These are phyloP conservation scores for Nemania serpens DNA, from an alignment of 2,329 filamentous ascomycete species.

Conservation along the genomic window DNA sequence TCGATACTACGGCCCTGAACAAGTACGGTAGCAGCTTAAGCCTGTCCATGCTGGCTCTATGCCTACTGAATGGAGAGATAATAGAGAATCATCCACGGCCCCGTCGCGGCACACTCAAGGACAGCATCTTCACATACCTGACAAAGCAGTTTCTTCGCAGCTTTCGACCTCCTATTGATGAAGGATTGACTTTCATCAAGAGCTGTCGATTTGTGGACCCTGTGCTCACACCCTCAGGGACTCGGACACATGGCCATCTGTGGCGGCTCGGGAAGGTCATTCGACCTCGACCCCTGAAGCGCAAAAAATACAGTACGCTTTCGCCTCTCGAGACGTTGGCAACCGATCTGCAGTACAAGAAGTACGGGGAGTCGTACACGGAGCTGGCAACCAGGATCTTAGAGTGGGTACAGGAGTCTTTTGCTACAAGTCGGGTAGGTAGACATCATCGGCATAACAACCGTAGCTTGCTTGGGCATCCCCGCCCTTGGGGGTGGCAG, in stretches of 20 bases:
- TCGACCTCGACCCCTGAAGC: slow-evolving; percentile 31
- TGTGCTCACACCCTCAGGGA: slow-evolving; percentile 31
- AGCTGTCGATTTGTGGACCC: slow-evolving; percentile 37
- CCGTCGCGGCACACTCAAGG: slow-evolving; percentile 28
- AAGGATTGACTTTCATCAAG: slow-evolving; percentile 39
- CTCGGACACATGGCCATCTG: slow-evolving; percentile 32
- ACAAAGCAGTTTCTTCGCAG: slow-evolving; percentile 35
- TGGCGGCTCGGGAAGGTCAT: slow-evolving; percentile 38
- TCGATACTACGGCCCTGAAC: slow-evolving; percentile 33
- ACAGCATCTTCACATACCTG: slow-evolving; percentile 34
- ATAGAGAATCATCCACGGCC: slow-evolving; percentile 35
- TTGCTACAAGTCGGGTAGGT: slow-evolving; percentile 1
- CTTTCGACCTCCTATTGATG: slow-evolving; percentile 35
- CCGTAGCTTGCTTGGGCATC: slow-evolving; percentile 10
- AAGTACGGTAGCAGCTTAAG: slow-evolving; percentile 33
- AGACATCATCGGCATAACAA: slow-evolving; percentile 18
- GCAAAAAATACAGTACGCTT: slow-evolving; percentile 31
- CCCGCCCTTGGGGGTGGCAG: slow-evolving; percentile 30
- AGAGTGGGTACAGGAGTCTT: slow-evolving; percentile 16
- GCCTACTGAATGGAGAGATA: slow-evolving; percentile 40
- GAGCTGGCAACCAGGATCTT: slow-evolving; percentile 32
- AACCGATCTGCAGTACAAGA: slow-evolving; percentile 33
- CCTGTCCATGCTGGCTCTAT: slow-evolving; percentile 36
- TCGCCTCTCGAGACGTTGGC: slow-evolving; percentile 32
- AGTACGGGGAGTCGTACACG: slow-evolving; percentile 28